These are phyloP conservation scores for Aspergillus homomorphus DNA, from an alignment of 495 filamentous ascomycete genomes.

Conservation along the genomic window DNA sequence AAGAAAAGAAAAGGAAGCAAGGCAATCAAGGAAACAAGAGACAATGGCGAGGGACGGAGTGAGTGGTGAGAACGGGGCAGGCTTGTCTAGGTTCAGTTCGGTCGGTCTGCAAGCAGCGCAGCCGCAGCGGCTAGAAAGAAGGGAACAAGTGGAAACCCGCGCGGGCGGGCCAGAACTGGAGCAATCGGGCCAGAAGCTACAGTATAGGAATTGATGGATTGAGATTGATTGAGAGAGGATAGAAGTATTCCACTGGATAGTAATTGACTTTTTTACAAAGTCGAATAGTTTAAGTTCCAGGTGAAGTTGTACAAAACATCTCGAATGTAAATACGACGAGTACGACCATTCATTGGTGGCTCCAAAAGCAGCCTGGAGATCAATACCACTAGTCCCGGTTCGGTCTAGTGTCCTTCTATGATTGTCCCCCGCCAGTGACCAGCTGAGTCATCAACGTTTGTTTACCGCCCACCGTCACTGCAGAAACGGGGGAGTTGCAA, in stretches of 20 bases:
- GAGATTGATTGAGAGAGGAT: neutral
- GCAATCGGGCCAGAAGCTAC: neutral
- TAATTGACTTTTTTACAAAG: neutral
- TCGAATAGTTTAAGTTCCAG: no score
- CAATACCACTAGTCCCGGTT: slow-evolving; percentile 20
- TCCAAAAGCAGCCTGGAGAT: slow-evolving; percentile 7
- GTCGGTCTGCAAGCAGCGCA: neutral
- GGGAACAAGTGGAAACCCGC: neutral
- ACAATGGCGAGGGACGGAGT: slow-evolving; percentile 15
- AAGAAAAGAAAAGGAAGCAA: slow-evolving; percentile 20
- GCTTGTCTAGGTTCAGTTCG: neutral
- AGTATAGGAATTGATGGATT: neutral
- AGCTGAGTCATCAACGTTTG: slow-evolving; percentile 36
- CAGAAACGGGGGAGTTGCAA: slow-evolving; percentile 29
- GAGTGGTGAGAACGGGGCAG: slow-evolving; percentile 7
- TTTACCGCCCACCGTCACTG: slow-evolving; percentile 42
- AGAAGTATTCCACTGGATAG: neutral
- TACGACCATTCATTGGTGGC: neutral
- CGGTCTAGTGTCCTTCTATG: slow-evolving; percentile 10
- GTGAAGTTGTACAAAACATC: no score
- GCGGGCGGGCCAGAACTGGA: neutral
- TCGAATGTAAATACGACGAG: neutral
- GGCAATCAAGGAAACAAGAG: slow-evolving; percentile 16
- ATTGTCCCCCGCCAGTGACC: slow-evolving; percentile 5
- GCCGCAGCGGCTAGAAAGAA: neutral